Base-by-base conservation (phyloP, 495 filamentous ascomycete genomes). In the Daldinia grandis region DNA sequence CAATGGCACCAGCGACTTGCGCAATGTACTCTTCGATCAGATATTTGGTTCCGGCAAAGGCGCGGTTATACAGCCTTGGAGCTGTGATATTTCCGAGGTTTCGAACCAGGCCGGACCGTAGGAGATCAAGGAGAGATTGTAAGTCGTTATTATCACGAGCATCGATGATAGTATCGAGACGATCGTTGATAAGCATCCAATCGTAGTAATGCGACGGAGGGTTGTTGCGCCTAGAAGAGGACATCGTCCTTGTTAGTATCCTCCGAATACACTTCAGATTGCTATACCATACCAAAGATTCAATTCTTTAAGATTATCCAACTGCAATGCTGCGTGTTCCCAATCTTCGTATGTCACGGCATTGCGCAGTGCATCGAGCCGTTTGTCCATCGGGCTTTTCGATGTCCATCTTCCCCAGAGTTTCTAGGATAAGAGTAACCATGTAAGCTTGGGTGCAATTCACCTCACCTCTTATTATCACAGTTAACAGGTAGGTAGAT, bases 21-120 rank as follows among this genome's bases (percentile, higher is more conserved):
- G 91, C 90, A 68, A 97, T 90, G 68, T 98, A 98, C 76, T 97
- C 91, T 71, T 97, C 93, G 64, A 98, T 95, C 25, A 96, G 78
- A 24, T 90, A 85, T 77, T 98, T 98, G 3, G 94, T 97, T 12
- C 95, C 95, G 2, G 91, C 90, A 74, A 97, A 96, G 12, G 92
- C 89, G 56, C 90, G 85, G 66, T 93, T 94, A 80, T 92, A 98
- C 2, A 98, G 80, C 65, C 89, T 90, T n/a, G 92, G 87, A 2
- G 89, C 85, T 1, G 92, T 92, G 63, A 98, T 97, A 72, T 97
- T 95, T 35, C 93, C 94, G 8, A 97, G 83, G 71, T 97, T 98
- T 27, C 95, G 89, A 47, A 98, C 91, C 5, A 97, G 86, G 6
- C 95, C 94, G 6, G 91, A 93, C 6, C 93, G 91, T 28, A 97